Base-by-base conservation (phyloP, 208 protist genomes). In the Crithidia mellificae region DNA sequence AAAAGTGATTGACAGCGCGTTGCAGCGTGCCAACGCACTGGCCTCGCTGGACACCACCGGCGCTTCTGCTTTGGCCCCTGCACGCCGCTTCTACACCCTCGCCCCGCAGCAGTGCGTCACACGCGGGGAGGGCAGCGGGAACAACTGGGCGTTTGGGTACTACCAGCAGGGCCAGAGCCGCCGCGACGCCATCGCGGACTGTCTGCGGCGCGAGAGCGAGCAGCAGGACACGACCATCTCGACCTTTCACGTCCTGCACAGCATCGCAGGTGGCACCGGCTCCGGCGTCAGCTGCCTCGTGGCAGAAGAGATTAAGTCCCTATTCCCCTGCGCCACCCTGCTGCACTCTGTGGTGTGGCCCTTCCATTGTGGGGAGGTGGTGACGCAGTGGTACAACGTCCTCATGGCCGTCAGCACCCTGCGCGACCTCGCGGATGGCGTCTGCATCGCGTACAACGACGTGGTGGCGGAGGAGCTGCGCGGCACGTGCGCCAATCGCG, bases 71-170 rank as follows among this genome's bases (percentile, higher is more conserved):
- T 43, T 34, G 15, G 29, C 22, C 32, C 75, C 30, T 54, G n/a
- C 6, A 22, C n/a, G 51, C 19, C 56, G 43, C 36, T 70, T 80
- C 22, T 90, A 88, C 77, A 54, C 56, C 3, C 64, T 91, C 38
- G 72, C 77, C 8, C 63, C 79, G 5, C 76, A 78, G 68, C 87
- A 92, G 77, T 92, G 85, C 47, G 79, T 95, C 12, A 91, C 77
- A 11, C 77, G 84, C 19, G 73, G 80, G 3, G 81, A 87, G 53
- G 92, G 92, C 27, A 92, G 87, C 55, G 93, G 74, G 25, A 97
- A 96, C 74, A 97, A 97, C 76, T 97, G 91, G 90, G 93, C 91
- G 3, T 93, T 85, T 54, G 93, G 93, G 7, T 97, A 96, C 59
- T 65, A 78, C 38, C 56, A 78, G 6, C 87, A 94, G 51, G 89